Evolutionary conservation across 2,329 filamentous ascomycete species (phyloP), one percentile per base, ranked within the genome.

Genomic region (Pseudopithomyces chartarum): DNA sequence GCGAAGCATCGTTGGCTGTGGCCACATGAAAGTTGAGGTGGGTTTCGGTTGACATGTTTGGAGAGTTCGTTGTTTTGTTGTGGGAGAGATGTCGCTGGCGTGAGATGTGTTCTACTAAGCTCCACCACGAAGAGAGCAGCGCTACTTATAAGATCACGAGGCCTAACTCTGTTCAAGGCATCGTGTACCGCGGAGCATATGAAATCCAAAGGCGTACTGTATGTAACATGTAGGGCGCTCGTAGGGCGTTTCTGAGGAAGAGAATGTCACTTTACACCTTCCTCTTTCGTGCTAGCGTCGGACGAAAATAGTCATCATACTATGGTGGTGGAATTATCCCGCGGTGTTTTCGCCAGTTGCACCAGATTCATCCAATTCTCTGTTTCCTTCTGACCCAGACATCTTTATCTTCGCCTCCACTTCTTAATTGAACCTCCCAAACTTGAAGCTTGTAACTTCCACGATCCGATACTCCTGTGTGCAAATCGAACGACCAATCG

Each of bases 401-500:
- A 4, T 70, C 57, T 23, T 32, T 42, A 1, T 59, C 57, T 2
- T 58, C 61, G 0, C 45, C 38, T 49, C 36, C 26, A 12, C 39
- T 66, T 22, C 73, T 62, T 10, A 87, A 51, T 57, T 90, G 80
- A 0, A 88, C 81, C 60, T 90, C 87, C 86, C 87, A 90, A 0
- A 87, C 73, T 20, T 81, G 81, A 10, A 90, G 76, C 57, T 77
- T 82, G 66, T 90, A 90, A 44, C 74, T 83, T 1, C 83, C 87
- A 0, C 87, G 81, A 68, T 90, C 88, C 1, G 81, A 81, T 63
- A 78, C 78, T 0, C 88, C 88, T 0, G 87, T 84, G 51, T 85
- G 84, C 2, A 90, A 64, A 67, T 91, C 88, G 71, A 90, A 91
- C 0, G 86, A 87, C 88, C 88, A 91, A 4, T 80, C 84, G 59